phyloP scores from a whole-genome alignment of 2,329 filamentous ascomycete genomes.

The Paraphaeosphaeria sporulosa region DNA sequence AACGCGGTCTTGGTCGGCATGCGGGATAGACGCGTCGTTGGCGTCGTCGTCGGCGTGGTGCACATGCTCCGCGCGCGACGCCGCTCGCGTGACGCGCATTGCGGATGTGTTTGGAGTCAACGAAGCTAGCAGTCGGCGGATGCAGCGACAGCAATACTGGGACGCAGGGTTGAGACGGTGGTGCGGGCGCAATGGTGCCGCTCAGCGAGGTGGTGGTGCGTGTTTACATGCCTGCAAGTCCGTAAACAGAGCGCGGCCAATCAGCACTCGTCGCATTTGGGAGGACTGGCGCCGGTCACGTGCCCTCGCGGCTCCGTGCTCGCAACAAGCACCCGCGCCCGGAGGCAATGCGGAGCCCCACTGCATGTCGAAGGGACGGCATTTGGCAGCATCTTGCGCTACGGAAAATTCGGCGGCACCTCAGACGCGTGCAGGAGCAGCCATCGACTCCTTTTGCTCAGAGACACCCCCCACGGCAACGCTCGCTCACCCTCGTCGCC shows the following conservation, averaged over 20 bases:
- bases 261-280: background rate
- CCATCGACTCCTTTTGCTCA: background rate
- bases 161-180: conserved; percentile 14
- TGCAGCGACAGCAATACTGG: conserved; percentile 6
- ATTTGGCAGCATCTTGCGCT: background rate
- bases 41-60: conserved; percentile 50
- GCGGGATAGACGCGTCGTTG: conserved; percentile 36
- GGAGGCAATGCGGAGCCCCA: conserved; percentile 9
- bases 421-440: background rate
- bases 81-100: conserved; percentile 56
- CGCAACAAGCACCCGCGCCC: background rate
- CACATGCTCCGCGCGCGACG: conserved; percentile 48
- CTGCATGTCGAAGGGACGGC: background rate
- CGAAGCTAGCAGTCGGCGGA: background rate
- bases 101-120: conserved; percentile 14
- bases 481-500: too few species aligned
- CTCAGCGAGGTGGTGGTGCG: background rate
- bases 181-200: conserved; percentile 6
- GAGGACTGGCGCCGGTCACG: background rate
- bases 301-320: background rate
- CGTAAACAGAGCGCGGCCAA: conserved; percentile 9
- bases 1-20: conserved; percentile 39
- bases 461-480: background rate
- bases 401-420: conserved; percentile 1
- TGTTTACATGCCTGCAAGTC: conserved; percentile 2